phyloP scores from a whole-genome alignment of 192 early-diverging fungal genomes.

The Backusella parvicylindrica region DNA sequence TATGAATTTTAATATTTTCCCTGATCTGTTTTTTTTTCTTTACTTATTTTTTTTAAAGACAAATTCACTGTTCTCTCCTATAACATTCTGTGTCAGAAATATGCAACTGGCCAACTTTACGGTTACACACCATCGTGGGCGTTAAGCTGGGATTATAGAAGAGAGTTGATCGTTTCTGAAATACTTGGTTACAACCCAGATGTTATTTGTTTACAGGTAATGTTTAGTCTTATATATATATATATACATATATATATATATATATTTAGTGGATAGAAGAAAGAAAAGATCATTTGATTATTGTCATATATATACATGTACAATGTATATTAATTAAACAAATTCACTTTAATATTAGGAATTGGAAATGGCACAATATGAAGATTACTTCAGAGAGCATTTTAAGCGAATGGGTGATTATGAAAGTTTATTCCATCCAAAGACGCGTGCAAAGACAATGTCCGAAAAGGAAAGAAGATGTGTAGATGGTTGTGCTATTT shows the following conservation, averaged over 20 bases:
- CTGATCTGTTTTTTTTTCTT: background rate
- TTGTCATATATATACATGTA: conserved; percentile 88
- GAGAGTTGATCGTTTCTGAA: conserved; percentile 83
- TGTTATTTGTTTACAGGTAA: conserved; percentile 87
- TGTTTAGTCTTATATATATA: too few species aligned
- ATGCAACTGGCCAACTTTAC: conserved; percentile 84
- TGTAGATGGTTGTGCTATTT: conserved; percentile 96
- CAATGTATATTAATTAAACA: background rate
- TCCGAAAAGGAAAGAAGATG: conserved; percentile 76
- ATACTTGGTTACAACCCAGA: conserved; percentile 86
- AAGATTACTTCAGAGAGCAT: conserved; percentile 81
- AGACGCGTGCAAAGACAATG: conserved; percentile 95
- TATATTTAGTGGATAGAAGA: too few species aligned
- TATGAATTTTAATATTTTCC: conserved; percentile 14
- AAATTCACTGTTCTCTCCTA: conserved; percentile 88
- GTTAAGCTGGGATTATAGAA: conserved; percentile 89
- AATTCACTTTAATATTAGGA: conserved; percentile 53
- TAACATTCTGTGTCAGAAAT: conserved; percentile 89
- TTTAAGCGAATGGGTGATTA: conserved; percentile 74
- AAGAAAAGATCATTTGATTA: too few species aligned
- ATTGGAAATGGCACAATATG: conserved; percentile 81
- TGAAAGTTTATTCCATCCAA: conserved; percentile 90
- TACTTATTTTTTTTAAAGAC: conserved; percentile 47
- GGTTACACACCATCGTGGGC: conserved; percentile 96
- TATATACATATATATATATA: too few species aligned